Evolutionary conservation across 1,284 basidiomycete species (phyloP), one percentile per base, ranked within the genome.

Genomic region (Malassezia brasiliensis): DNA sequence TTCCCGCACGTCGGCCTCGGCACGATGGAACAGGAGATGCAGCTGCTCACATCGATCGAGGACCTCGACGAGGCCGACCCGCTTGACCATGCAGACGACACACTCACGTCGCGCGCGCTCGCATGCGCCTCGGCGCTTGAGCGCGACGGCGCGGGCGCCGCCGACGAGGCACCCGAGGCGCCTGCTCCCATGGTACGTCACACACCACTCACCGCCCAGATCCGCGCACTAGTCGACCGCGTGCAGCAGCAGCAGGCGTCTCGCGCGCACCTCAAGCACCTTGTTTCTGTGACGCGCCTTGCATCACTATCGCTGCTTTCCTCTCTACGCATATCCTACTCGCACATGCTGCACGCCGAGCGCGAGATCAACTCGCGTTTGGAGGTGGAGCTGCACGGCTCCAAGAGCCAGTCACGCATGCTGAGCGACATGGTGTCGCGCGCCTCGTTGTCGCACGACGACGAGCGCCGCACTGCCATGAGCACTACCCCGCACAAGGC

Each of bases 351-450:
- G 5, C 58, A 61, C 3, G 62, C 66, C 2, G 65, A 69, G 50
- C 64, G 61, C 47, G 56, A 53, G n/a, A 48, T 64, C 28, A 60
- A 63, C 19, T 64, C 64, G 31, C 64, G 69, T 12, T 60, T 69
- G 19, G 68, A 71, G 30, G 70, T 67, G 39, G 70, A 73, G 50
- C 48, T 73, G n/a, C 62, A 65, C 5, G 70, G 69, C 10, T 66
- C 63, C 56, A 66, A 67, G 44, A 60, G 64, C 0, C 68, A 71
- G 47, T 68, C 69, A 40, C 61, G 63, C 46, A 73, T 68, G 67
- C 68, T 73, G 41, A 65, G 69, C 40, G 62, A 61, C 11, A 53
- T 68, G 50, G 56, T 72, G 28, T 63, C 57, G 34, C 63, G 66
- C 6, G 66, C 67, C 10, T 63, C 68, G 56, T 60, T 61, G 7